Evolutionary conservation across 2,329 filamentous ascomycete species (phyloP).

Genomic region (Xylariaceae sp.): DNA sequence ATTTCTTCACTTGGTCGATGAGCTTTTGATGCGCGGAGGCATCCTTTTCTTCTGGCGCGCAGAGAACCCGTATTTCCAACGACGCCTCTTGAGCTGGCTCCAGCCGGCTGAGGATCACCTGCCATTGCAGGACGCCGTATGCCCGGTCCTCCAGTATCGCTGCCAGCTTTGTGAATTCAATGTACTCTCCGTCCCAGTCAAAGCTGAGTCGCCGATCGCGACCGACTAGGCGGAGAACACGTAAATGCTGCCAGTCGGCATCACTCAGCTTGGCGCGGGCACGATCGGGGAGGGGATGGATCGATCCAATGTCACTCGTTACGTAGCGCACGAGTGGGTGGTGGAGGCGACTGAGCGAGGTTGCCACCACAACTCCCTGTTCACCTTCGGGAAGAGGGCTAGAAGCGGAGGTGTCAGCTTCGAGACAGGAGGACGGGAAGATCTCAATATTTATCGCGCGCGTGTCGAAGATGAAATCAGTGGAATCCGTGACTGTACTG

Average conservation of each 20-base stretch:
- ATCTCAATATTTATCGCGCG: conserved; percentile 38
- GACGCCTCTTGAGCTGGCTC: conserved; percentile 15
- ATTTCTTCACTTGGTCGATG: not conserved
- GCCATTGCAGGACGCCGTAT: conserved; percentile 40
- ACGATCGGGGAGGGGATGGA: conserved; percentile 35
- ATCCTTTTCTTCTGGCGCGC: not conserved
- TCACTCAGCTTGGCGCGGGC: conserved; percentile 27
- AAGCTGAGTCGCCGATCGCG: conserved; percentile 44
- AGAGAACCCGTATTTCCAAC: conserved; percentile 16
- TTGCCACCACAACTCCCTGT: conserved; percentile 39
- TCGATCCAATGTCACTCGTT: conserved; percentile 40
- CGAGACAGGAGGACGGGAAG: conserved; percentile 25
- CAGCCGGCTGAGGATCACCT: conserved; percentile 36
- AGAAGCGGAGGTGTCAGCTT: not conserved
- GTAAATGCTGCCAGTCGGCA: conserved; percentile 26
- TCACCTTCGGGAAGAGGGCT: conserved; percentile 32
- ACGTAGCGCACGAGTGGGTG: conserved; percentile 44
- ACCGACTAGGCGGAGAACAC: conserved; percentile 38
- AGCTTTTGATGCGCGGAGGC: not conserved
- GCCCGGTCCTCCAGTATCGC: conserved; percentile 21
- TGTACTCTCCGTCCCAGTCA: conserved; percentile 38
- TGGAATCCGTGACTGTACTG: conserved; percentile 4
- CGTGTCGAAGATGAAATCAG: conserved; percentile 39
- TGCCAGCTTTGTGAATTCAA: conserved; percentile 35
- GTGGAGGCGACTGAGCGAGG: conserved; percentile 39